Conservation (phyloP, 768 basidiomycete genomes). For the Suillus subalutaceus region DNA sequence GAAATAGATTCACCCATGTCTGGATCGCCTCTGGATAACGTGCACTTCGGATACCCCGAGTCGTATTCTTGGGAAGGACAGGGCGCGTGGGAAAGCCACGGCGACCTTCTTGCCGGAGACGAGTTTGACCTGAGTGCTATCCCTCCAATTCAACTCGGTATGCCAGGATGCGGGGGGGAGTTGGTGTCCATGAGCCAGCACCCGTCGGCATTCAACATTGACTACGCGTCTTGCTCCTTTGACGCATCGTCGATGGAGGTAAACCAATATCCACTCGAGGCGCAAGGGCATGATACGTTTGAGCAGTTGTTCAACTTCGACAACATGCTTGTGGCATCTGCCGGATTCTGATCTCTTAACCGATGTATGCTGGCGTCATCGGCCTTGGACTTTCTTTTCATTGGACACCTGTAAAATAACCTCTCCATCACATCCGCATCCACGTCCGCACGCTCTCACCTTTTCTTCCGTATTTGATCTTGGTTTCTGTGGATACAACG, state of each 20-base stretch:
- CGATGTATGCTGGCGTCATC: slow-evolving; percentile 39
- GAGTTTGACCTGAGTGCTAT: slow-evolving; percentile 72
- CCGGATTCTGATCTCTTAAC: slow-evolving; percentile 34
- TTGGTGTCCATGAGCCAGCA: slow-evolving; percentile 18
- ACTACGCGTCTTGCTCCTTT: slow-evolving; percentile 26
- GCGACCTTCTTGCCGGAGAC: slow-evolving; percentile 49
- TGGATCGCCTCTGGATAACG: slow-evolving; percentile 25
- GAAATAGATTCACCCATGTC: slow-evolving; percentile 22
- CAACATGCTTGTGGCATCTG: slow-evolving; percentile 34
- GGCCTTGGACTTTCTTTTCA: slow-evolving; percentile 25
- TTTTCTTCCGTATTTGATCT: slow-evolving; percentile 22
- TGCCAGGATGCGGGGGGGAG: slow-evolving; percentile 47
- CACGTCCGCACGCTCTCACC: slow-evolving; percentile 32
- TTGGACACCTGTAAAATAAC: slow-evolving; percentile 32
- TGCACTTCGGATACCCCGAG: slow-evolving; percentile 31
- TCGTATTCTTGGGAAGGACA: slow-evolving; percentile 35
- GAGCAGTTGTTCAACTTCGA: slow-evolving; percentile 41
- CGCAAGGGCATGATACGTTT: slow-evolving; percentile 38
- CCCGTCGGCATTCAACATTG: slow-evolving; percentile 18
- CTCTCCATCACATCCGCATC: slow-evolving; percentile 21
- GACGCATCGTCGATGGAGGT: slow-evolving; percentile 32
- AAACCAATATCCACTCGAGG: slow-evolving; percentile 32
- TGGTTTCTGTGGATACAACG: slow-evolving; percentile 38
- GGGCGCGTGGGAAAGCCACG: slow-evolving; percentile 37
- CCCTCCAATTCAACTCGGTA: slow-evolving; percentile 63